Evolutionary conservation across 768 basidiomycete genomes (phyloP).

Genomic region (Termitomyces sp.): DNA sequence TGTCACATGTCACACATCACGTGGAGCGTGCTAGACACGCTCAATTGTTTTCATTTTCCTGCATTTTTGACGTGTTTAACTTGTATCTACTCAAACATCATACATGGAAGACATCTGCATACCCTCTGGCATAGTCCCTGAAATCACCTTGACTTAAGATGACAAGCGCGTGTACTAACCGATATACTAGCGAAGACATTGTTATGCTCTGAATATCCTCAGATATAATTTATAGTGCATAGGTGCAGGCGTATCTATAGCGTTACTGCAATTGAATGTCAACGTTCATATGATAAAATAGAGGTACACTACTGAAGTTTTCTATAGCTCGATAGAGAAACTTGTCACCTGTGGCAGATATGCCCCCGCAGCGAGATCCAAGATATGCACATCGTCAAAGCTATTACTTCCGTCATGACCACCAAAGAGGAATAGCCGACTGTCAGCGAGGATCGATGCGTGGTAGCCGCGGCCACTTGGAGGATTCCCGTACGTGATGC

Average conservation of each 20-base stretch:
- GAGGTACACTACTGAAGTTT: background rate
- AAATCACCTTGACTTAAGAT: background rate
- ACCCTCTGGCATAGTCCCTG: background rate
- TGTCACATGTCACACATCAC: too few species aligned
- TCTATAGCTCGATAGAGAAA: conserved; percentile 48
- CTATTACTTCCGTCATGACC: conserved; percentile 83
- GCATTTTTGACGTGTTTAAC: too few species aligned
- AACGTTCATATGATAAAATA: background rate
- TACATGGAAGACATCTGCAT: too few species aligned
- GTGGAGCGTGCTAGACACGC: too few species aligned
- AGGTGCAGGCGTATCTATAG: background rate
- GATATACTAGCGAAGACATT: background rate
- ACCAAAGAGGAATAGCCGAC: conserved; percentile 80
- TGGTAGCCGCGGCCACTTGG: conserved; percentile 84
- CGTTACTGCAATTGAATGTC: background rate
- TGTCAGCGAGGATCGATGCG: conserved; percentile 74
- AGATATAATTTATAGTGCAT: background rate
- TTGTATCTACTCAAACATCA: too few species aligned
- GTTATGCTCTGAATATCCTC: too few species aligned
- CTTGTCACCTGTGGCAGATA: conserved; percentile 89
- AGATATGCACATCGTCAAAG: conserved; percentile 79
- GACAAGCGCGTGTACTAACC: background rate
- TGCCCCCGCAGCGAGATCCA: conserved; percentile 83
- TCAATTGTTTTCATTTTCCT: too few species aligned
- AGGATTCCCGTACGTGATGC: conserved; percentile 59